phyloP scores from a whole-genome alignment of 1,284 basidiomycete species.

The Cutaneotrichosporon daszewskae region DNA sequence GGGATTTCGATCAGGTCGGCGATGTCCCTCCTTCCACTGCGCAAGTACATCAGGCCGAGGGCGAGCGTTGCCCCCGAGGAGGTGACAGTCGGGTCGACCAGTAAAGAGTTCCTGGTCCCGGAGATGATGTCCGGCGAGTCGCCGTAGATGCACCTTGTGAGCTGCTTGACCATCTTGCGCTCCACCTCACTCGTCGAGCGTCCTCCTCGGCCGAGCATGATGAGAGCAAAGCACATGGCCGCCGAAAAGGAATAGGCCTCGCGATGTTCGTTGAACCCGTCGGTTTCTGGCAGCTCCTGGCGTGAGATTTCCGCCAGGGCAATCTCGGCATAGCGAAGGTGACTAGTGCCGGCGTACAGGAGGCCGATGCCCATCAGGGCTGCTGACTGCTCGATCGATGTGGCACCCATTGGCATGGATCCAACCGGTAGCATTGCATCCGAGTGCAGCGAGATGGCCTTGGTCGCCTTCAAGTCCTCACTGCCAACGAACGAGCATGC shows the following conservation, averaged over 20 bases:
- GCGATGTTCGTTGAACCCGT: slow-evolving; percentile 73
- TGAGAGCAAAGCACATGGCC: slow-evolving; percentile 86
- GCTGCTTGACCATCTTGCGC: slow-evolving; percentile 58
- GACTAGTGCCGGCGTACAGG: slow-evolving; percentile 79
- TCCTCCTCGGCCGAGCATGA: slow-evolving; percentile 85
- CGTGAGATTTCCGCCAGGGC: slow-evolving; percentile 78
- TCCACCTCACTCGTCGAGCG: slow-evolving; percentile 56
- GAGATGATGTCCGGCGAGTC: slow-evolving; percentile 44
- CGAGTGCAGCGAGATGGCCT: slow-evolving; percentile 85
- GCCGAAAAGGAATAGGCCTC: slow-evolving; percentile 89
- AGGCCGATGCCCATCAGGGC: slow-evolving; percentile 85
- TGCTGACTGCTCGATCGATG: slow-evolving; percentile 82
- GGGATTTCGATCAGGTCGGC: slow-evolving; percentile 80
- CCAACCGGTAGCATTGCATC: slow-evolving; percentile 84
- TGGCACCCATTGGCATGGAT: slow-evolving; percentile 80
- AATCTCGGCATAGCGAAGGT: slow-evolving; percentile 86
- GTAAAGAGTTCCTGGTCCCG: slow-evolving; percentile 38
- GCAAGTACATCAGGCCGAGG: slow-evolving; percentile 85
- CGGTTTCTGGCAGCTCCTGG: slow-evolving; percentile 67
- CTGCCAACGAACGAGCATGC: slow-evolving; percentile 87
- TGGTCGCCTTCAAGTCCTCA: slow-evolving; percentile 78
- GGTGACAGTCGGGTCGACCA: slow-evolving; percentile 81
- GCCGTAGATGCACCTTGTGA: slow-evolving; percentile 68
- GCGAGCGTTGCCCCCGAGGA: slow-evolving; percentile 86
- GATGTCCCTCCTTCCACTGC: slow-evolving; percentile 74